Percentiles rank a stretch among this genome's conserved stretches.
Evolutionary conservation across 306 rosid genomes (phyloP).

Genomic region (Phaseolus lunatus): DNA sequence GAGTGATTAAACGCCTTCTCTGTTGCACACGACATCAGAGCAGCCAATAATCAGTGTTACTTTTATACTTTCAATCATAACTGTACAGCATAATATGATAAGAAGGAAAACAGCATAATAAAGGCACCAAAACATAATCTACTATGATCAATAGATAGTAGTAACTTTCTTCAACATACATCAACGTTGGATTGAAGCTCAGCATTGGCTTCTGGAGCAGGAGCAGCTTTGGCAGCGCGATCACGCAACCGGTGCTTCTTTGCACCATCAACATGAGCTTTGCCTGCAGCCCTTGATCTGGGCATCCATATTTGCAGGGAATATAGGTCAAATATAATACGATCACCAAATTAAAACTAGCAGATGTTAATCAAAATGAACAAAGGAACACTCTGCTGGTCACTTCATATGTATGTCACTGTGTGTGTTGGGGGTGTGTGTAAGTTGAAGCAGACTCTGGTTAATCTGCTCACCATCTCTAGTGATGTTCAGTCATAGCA

Average conservation of each 20-base stretch:
- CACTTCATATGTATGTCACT: no score
- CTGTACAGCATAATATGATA: neutral
- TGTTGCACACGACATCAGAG: conserved; percentile 55
- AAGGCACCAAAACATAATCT: neutral
- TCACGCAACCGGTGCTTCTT: conserved; percentile 76
- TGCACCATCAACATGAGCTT: conserved; percentile 69
- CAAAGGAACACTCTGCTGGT: conserved; percentile 2
- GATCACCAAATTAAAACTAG: conserved; percentile 25
- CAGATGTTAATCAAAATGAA: conserved; percentile 10
- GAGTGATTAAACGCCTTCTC: conserved; percentile 84
- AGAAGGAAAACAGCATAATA: conserved; percentile 7
- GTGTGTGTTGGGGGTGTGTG: neutral
- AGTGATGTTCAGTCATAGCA: conserved; percentile 24
- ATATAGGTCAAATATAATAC: conserved; percentile 19
- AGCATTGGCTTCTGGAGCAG: conserved; percentile 93
- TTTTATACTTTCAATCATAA: conserved; percentile 21
- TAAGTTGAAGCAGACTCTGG: conserved; percentile 22
- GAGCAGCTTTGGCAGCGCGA: conserved; percentile 64
- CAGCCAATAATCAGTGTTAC: conserved; percentile 11
- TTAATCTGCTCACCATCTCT: conserved; percentile 7
- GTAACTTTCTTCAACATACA: conserved; percentile 56
- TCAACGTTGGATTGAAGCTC: conserved; percentile 88
- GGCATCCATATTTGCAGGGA: conserved; percentile 36
- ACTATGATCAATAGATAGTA: conserved; percentile 29
- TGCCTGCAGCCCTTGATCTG: conserved; percentile 79